Evolutionary conservation across 805 yeast species (phyloP).

Genomic region (Cyberlindnera mycetangii): DNA sequence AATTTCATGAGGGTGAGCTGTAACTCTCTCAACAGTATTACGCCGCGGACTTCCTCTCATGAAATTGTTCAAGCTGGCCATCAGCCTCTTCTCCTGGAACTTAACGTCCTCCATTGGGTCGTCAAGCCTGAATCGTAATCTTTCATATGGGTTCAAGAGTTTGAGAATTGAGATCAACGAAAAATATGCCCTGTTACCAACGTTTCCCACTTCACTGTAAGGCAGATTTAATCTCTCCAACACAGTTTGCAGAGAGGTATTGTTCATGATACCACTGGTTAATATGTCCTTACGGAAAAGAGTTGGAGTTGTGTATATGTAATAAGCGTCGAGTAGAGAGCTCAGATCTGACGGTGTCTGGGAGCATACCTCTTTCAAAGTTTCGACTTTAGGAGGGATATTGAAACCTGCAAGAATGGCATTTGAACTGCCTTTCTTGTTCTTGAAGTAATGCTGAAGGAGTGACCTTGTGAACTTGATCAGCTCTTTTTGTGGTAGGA

Average conservation of each 20-base stretch:
- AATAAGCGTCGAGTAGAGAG: constrained; percentile 13
- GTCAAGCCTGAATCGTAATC: constrained; percentile 17
- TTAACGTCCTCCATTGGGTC: constrained; percentile 12
- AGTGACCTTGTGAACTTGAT: constrained; percentile 7
- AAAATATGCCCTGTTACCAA: constrained; percentile 22
- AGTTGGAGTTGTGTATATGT: constrained; percentile 18
- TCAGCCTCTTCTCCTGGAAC: constrained; percentile 14
- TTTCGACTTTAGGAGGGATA: constrained; percentile 1
- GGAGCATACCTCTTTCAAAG: constrained; percentile 1
- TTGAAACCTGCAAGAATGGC: constrained; percentile 12
- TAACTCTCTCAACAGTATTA: background rate
- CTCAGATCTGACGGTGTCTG: constrained; percentile 3
- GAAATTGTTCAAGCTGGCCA: constrained; percentile 6
- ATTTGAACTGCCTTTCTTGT: background rate
- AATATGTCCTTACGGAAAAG: constrained; percentile 3
- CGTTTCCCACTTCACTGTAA: constrained; percentile 13
- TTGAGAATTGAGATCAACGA: constrained; percentile 14
- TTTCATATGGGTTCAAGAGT: constrained; percentile 19
- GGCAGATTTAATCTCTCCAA: constrained; percentile 20
- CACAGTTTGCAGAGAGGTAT: constrained; percentile 12
- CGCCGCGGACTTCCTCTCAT: constrained; percentile 2
- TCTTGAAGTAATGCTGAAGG: constrained; percentile 3
- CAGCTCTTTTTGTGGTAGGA: constrained; percentile 13
- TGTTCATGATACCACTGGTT: constrained; percentile 7
- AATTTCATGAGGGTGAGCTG: background rate